Base-by-base conservation (phyloP, 257 asterid species). In the Orobanche coerulescens region DNA sequence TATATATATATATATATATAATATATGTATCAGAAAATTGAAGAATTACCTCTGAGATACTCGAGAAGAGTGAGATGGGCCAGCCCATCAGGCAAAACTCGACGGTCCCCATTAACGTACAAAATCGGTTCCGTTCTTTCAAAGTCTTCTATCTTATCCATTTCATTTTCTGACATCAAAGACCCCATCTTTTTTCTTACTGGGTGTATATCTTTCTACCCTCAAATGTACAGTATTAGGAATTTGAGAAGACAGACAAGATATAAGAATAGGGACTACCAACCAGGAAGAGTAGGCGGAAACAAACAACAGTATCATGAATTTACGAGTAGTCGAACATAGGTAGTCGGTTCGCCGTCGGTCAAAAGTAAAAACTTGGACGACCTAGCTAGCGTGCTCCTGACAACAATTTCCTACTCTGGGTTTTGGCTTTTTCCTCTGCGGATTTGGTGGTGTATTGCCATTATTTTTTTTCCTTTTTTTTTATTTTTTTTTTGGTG, bases 11-110 rank as follows among this genome's bases (percentile, higher is more conserved):
- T n/a, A n/a, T n/a, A n/a, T n/a, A n/a, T n/a, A n/a, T n/a, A n/a
- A n/a, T n/a, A n/a, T 12, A 42, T 42, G 20, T 10, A 10, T n/a
- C 5, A 11, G 44, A 14, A 15, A 57, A 14, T 19, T 19, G 40
- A 33, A 6, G 30, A 68, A 58, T 48, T 56, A 92, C 98, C 98
- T 78, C 96, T 73, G 64, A 92, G 96, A 74, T 88, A 88, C 62
- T 92, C 98, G 39, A 92, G 96, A 37, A 92, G 95, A 71, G 96
- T 92, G 46, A 82, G 33, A 69, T 92, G 91, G 49, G 96, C 96
- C 68, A 86, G 77, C 3, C 96, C 96, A 75, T 92, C 94, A 26
- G 95, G 89, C 77, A 92, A 77, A 66, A 86, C 80, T 65, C 88
- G 76, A 65, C 96, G 95, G 63, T 80, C 87, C 7, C 96, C 98